These are phyloP conservation scores for Nakazawaea peltata DNA, from an alignment of 805 yeast species.

Conservation along the genomic window DNA sequence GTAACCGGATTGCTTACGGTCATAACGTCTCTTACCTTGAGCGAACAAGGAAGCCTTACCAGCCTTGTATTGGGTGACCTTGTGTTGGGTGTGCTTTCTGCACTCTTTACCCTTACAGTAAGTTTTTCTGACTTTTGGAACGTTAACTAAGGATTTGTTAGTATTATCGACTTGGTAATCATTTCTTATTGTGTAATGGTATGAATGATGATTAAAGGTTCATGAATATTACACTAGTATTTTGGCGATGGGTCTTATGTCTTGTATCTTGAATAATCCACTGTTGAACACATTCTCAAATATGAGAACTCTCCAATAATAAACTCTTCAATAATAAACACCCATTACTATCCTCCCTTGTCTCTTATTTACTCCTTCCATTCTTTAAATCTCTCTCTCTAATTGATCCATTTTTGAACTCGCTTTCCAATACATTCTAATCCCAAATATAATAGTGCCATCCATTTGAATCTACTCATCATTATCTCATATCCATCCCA, in stretches of 20 bases:
- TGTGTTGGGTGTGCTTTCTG: slow-evolving; percentile 99
- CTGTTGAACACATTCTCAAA: no score
- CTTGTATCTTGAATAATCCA: neutral
- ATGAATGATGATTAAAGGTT: neutral
- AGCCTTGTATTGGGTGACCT: slow-evolving; percentile 99
- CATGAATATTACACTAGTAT: no score
- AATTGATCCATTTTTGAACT: no score
- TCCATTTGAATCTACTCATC: neutral
- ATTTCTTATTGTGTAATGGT: neutral
- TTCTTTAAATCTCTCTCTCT: no score
- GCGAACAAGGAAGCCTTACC: slow-evolving; percentile 99
- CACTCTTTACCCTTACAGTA: slow-evolving; percentile 99
- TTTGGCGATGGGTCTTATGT: neutral
- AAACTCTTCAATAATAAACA: no score
- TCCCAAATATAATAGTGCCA: no score
- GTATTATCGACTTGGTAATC: slow-evolving; percentile 1
- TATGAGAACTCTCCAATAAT: no score
- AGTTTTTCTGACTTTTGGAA: slow-evolving; percentile 99
- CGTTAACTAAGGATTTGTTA: slow-evolving; percentile 66
- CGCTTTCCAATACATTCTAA: no score
- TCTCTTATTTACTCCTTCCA: no score
- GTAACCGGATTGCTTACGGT: slow-evolving; percentile 99
- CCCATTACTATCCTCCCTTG: no score
- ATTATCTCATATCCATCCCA: neutral
- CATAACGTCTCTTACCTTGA: slow-evolving; percentile 99